Base-by-base conservation (phyloP, 148 eudicot species). In the Nepenthes gracilis region DNA sequence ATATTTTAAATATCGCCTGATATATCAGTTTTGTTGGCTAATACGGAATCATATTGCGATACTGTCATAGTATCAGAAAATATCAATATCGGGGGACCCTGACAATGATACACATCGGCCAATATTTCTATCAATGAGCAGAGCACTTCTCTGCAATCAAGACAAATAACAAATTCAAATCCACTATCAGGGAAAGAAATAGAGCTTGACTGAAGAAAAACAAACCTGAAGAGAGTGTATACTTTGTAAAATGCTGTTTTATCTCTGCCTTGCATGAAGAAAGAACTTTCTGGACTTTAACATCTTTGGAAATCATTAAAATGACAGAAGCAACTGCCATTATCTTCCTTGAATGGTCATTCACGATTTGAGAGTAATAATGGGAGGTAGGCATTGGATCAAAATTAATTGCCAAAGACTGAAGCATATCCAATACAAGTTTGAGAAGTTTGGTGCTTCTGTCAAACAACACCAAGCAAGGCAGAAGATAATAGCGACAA, bases 401-500 rank as follows among this genome's bases (percentile, higher is more conserved):
- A 36, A 12, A 47, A 54, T 82, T 77, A 43, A 57, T 37, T 12
- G 76, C 62, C 58, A 79, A 66, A 35, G 85, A 70, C 54, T 65
- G 64, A 85, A 85, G 69, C 57, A 40, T 70, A 54, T 75, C 66
- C n/a, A 91, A 72, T 59, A 85, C 71, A 49, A 68, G 70, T 57
- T 55, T 80, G 37, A 80, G 58, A 45, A 87, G 70, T 53, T 59
- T 68, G 36, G 67, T 0, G 65, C 80, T 81, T 66, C 86, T 72
- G 56, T 70, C 59, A 47, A 91, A 70, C 76, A 88, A 57, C 47
- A 81, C 51, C 68, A 79, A 75, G 79, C 84, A 81, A 52, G 97
- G 97, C 35, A 81, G 71, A 43, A 85, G 79, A 81, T 85, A 87
- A 76, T 87, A 88, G 13, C 58, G 72, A 49, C 71, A 78, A 14